Conservation (phyloP, 805 yeast species). For the Spathaspora passalidarum region DNA sequence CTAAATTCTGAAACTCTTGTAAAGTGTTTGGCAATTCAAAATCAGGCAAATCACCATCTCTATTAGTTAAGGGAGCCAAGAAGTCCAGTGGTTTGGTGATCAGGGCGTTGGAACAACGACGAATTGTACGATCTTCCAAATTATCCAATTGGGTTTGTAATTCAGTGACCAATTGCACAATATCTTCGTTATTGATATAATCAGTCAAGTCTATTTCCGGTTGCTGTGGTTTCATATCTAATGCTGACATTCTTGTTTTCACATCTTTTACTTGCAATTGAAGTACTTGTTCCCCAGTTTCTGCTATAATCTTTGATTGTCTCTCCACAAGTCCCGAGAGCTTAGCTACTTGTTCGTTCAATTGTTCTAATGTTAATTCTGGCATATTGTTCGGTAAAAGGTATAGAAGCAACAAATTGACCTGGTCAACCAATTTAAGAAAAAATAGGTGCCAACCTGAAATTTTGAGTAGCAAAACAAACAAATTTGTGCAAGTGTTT, state of each 20-base stretch:
- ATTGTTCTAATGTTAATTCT: constrained; percentile 16
- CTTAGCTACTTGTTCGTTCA: constrained; percentile 47
- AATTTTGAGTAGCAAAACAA: no score
- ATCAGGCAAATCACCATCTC: constrained; percentile 72
- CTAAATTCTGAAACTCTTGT: constrained; percentile 47
- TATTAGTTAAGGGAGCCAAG: constrained; percentile 69
- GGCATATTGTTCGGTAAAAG: no score
- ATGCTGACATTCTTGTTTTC: constrained; percentile 31
- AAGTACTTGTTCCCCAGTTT: constrained; percentile 78
- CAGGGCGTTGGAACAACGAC: constrained; percentile 62
- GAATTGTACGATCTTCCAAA: constrained; percentile 71
- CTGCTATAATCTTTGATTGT: constrained; percentile 62
- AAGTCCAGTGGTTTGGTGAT: constrained; percentile 23
- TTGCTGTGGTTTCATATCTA: constrained; percentile 13
- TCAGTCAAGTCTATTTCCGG: constrained; percentile 46
- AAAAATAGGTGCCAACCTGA: constrained; percentile 1
- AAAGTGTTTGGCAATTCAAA: constrained; percentile 58
- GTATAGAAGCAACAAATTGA: no score
- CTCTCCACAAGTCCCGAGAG: constrained; percentile 55
- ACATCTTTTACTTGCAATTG: constrained; percentile 62
- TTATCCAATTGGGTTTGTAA: constrained; percentile 82
- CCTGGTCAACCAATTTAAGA: background rate
- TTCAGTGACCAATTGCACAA: constrained; percentile 84
- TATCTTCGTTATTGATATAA: constrained; percentile 76
- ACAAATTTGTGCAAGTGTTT: no score